phyloP scores from a whole-genome alignment of 2,329 filamentous ascomycete species.

The Sporothrix schenckii region DNA sequence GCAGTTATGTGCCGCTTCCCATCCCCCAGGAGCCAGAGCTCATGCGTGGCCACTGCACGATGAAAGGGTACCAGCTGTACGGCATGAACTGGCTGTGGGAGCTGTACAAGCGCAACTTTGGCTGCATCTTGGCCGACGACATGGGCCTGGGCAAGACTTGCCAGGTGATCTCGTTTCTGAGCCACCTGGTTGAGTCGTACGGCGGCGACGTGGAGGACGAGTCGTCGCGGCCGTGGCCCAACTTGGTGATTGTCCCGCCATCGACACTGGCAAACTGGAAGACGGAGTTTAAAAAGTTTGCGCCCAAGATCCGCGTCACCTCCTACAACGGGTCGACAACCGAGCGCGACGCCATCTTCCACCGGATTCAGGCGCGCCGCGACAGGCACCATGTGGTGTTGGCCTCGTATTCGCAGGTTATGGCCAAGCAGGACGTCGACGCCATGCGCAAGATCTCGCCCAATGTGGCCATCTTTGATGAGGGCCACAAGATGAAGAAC shows the following conservation, averaged over 20 bases:
- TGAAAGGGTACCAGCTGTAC: constrained; percentile 94
- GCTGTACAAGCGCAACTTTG: constrained; percentile 76
- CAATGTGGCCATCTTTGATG: constrained; percentile 76
- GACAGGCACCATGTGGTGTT: constrained; percentile 66
- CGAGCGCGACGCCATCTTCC: constrained; percentile 68
- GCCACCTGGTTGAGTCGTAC: constrained; percentile 73
- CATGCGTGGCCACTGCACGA: constrained; percentile 73
- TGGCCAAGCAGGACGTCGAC: constrained; percentile 53
- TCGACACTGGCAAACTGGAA: constrained; percentile 97
- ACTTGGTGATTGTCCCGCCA: constrained; percentile 87
- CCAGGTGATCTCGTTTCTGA: constrained; percentile 90
- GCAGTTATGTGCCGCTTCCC: constrained; percentile 46
- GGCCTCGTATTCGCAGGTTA: constrained; percentile 64
- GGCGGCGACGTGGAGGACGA: constrained; percentile 34
- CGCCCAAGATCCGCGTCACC: constrained; percentile 73
- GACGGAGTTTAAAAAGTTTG: constrained; percentile 85
- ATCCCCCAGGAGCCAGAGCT: constrained; percentile 68
- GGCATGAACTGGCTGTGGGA: constrained; percentile 93
- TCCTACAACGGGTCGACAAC: constrained; percentile 68
- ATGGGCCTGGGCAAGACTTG: constrained; percentile 98
- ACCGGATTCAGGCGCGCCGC: constrained; percentile 65
- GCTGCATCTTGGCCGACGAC: constrained; percentile 92
- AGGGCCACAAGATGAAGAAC: constrained; percentile 93
- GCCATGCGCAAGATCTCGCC: constrained; percentile 55
- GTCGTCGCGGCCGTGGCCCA: constrained; percentile 61